Percentiles rank a stretch among this genome's conserved stretches.
Conservation (phyloP, 306 rosid genomes). For the Cucurbita ficifolia region DNA sequence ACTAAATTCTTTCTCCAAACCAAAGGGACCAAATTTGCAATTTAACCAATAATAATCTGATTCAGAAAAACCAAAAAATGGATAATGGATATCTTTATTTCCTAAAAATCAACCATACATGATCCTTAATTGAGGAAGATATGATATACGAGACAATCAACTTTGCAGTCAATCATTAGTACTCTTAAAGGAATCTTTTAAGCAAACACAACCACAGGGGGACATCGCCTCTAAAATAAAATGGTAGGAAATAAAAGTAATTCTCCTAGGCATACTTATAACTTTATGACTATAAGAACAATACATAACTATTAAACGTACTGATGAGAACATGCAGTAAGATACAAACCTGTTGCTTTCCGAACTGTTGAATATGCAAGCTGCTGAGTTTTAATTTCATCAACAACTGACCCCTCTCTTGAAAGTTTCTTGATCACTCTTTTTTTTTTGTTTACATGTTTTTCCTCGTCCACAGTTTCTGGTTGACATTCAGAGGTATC, state of each 20-base stretch:
- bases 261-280: background rate
- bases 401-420: slow-evolving; percentile 24
- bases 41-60: no score
- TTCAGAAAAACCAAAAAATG: no score
- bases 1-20: no score
- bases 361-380: slow-evolving; percentile 57
- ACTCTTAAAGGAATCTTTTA: background rate
- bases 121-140: no score
- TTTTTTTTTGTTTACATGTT: slow-evolving; percentile 19
- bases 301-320: background rate
- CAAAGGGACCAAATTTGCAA: no score
- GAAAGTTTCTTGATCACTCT: slow-evolving; percentile 32
- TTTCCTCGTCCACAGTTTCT: slow-evolving; percentile 19
- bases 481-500: slow-evolving; percentile 24
- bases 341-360: slow-evolving; percentile 50
- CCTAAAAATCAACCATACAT: no score
- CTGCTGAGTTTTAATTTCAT: slow-evolving; percentile 31
- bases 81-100: no score
- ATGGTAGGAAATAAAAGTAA: background rate
- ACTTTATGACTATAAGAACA: background rate
- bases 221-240: background rate
- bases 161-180: no score
- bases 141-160: no score
- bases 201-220: background rate
- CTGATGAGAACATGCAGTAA: background rate